Base-by-base conservation (phyloP, 2,329 filamentous ascomycete species). In the Epichloe coenophiala region DNA sequence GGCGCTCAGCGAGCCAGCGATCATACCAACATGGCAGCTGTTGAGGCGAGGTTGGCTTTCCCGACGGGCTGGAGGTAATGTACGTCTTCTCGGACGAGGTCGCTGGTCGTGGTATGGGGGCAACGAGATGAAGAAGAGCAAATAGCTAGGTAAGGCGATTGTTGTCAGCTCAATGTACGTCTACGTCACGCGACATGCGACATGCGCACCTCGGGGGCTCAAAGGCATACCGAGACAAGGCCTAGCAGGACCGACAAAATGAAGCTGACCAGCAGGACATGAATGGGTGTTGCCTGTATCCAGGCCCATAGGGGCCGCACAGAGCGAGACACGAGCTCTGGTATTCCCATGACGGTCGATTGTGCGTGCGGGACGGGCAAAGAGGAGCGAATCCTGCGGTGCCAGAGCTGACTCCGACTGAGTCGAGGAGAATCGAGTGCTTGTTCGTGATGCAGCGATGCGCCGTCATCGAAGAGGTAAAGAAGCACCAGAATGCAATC, bases 1-100 rank as follows among this genome's bases (percentile, higher is more conserved):
- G 77, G 62, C 76, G 78, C 65, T 78, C 79, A 46, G 74, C 75
- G 35, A 82, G 76, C 77, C 83, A 84, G 63, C 76, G 74, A 65
- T 96, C 88, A 63, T 87, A 81, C 91, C 91, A 97, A 71, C 87
- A 95, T 11, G 90, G 86, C 31, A 96, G 73, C 57, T 68, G 64
- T 71, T 80, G 56, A 5, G 65, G 60, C 0, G 55, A 40, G 11
- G 64, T 63, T 23, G 59, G 54, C 19, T 59, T 59, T 12, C 72
- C 71, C 58, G 83, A 74, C 40, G 82, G 75, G 38, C 80, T 72
- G 40, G 88, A 83, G 4, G 88, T 94, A 46, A 81, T 76, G 72
- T 91, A 98, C 38, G 77, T 81, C 71, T 93, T 95, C 66, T 98
- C 93, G 35, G 87, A 88, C 4, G 78, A 74, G 36, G 82, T 73